Evolutionary conservation across 2,329 filamentous ascomycete species (phyloP).

Genomic region (Monosporascus sp.): DNA sequence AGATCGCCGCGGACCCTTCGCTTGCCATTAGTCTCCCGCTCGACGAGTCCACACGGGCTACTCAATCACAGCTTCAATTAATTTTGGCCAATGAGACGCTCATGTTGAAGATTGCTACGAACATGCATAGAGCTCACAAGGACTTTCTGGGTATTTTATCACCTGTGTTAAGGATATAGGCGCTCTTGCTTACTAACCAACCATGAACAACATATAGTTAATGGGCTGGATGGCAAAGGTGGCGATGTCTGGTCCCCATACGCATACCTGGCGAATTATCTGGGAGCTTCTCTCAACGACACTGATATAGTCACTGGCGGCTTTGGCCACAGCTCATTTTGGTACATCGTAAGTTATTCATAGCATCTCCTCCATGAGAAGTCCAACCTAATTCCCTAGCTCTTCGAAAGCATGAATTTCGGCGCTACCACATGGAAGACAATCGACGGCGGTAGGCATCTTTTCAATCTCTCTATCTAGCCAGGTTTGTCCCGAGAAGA

Average conservation of each 20-base stretch:
- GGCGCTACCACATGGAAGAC: conserved; percentile 54
- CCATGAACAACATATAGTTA: conserved; percentile 9
- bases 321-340: conserved; percentile 33
- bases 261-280: conserved; percentile 54
- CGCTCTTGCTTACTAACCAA: conserved; percentile 1
- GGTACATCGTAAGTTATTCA: conserved; percentile 32
- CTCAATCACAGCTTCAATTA: conserved; percentile 27
- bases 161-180: not conserved
- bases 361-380: not conserved
- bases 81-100: conserved; percentile 31
- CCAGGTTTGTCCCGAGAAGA: too few species aligned
- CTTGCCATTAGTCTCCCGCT: conserved; percentile 16
- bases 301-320: conserved; percentile 45
- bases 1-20: conserved; percentile 41
- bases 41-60: conserved; percentile 26
- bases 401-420: conserved; percentile 57
- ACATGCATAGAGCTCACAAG: conserved; percentile 39
- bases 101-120: conserved; percentile 32
- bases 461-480: not conserved
- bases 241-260: conserved; percentile 63
- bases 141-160: conserved; percentile 26
- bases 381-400: conserved; percentile 8
- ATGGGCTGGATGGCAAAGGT: conserved; percentile 36
- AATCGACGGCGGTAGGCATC: conserved; percentile 46
- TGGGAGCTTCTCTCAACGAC: conserved; percentile 48